Evolutionary conservation across 345 rosid species (phyloP).

Genomic region (Eutrema japonicum): DNA sequence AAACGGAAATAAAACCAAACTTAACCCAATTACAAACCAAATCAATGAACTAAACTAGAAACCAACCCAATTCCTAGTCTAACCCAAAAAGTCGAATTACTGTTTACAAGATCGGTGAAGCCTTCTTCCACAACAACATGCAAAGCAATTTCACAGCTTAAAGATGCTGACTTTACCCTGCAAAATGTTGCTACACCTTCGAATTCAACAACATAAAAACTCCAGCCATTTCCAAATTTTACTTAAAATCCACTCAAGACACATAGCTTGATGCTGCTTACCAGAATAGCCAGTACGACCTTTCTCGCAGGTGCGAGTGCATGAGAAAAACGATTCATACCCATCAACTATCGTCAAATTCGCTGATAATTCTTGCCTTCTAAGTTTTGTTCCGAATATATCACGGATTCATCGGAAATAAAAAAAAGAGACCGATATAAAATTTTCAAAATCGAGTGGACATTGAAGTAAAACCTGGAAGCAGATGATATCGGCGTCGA

Average conservation of each 20-base stretch:
- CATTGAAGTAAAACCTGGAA: no score
- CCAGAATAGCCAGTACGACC: constrained; percentile 94
- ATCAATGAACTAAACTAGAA: no score
- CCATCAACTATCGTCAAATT: constrained; percentile 84
- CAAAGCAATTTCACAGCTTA: constrained; percentile 69
- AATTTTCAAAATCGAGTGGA: no score
- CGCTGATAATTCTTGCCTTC: constrained; percentile 74
- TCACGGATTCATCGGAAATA: no score
- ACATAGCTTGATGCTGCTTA: constrained; percentile 32
- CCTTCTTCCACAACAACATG: constrained; percentile 90
- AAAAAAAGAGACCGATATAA: no score
- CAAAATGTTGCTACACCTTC: constrained; percentile 95
- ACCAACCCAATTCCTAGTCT: no score
- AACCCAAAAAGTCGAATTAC: constrained; percentile 19
- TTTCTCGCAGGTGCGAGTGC: constrained; percentile 75
- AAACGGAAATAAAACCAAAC: no score
- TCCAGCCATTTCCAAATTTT: not conserved
- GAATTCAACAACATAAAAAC: not conserved
- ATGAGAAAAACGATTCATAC: constrained; percentile 90
- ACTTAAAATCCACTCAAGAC: not conserved
- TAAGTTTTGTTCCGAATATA: constrained; percentile 53
- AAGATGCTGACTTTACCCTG: constrained; percentile 74
- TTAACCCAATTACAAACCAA: no score
- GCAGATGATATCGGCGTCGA: no score
- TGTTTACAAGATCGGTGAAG: constrained; percentile 63